Conservation (phyloP, 805 yeast genomes). For the Saccharomycopsis vini region DNA sequence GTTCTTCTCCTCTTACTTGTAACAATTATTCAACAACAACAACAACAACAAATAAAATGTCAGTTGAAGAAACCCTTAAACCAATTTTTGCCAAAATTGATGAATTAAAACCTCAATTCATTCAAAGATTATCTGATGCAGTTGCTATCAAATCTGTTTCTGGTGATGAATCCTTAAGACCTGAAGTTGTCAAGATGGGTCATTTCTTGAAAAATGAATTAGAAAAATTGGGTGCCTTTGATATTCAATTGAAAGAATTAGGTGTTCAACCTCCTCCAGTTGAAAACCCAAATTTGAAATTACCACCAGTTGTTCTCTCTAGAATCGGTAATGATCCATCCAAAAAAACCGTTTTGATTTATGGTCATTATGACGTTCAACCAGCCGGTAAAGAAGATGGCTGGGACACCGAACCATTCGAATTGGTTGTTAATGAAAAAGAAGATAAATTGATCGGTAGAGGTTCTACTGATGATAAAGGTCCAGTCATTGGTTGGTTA, state of each 20-base stretch:
- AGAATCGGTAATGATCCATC: slow-evolving; percentile 73
- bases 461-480: slow-evolving; percentile 97
- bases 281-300: slow-evolving; percentile 49
- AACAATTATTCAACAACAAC: no score
- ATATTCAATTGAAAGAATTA: slow-evolving; percentile 70
- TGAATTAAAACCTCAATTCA: slow-evolving; percentile 65
- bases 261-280: slow-evolving; percentile 93
- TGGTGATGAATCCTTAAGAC: slow-evolving; percentile 80
- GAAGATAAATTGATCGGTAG: slow-evolving; percentile 75
- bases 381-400: slow-evolving; percentile 92
- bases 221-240: slow-evolving; percentile 64
- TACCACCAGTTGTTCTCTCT: slow-evolving; percentile 94
- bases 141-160: slow-evolving; percentile 94
- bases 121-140: slow-evolving; percentile 68
- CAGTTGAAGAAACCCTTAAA: slow-evolving; percentile 8
- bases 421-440: slow-evolving; percentile 50
- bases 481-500: slow-evolving; percentile 97
- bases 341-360: slow-evolving; percentile 83
- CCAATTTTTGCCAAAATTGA: slow-evolving; percentile 52
- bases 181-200: slow-evolving; percentile 85
- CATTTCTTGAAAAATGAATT: slow-evolving; percentile 68
- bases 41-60: no score
- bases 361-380: slow-evolving; percentile 98
- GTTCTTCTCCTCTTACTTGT: no score
- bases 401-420: slow-evolving; percentile 91